These are phyloP conservation scores for Periconia digitata DNA, from an alignment of 2,329 filamentous ascomycete genomes.

Conservation along the genomic window DNA sequence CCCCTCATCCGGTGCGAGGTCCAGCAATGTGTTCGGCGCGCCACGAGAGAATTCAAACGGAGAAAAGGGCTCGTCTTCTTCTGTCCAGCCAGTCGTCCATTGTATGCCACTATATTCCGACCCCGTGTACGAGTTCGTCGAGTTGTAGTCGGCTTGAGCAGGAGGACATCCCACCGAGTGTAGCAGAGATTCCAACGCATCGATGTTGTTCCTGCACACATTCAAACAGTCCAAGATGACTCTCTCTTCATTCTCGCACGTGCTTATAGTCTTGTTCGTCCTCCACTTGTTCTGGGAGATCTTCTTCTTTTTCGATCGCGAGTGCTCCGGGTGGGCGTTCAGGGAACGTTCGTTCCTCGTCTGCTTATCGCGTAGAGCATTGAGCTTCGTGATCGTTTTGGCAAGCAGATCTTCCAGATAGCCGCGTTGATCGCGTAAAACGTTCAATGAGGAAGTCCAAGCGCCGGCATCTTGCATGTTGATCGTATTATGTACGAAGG, in stretches of 20 bases:
- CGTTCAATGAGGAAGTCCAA: conserved; percentile 16
- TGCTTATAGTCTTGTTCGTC: conserved; percentile 34
- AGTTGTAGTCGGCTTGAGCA: conserved; percentile 14
- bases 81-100: conserved; percentile 33
- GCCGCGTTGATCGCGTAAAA: conserved; percentile 22
- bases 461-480: conserved; percentile 7
- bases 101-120: conserved; percentile 24
- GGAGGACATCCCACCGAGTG: conserved; percentile 11
- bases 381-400: conserved; percentile 34
- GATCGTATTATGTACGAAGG: conserved; percentile 10
- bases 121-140: conserved; percentile 16
- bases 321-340: conserved; percentile 12
- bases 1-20: conserved; percentile 23
- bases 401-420: conserved; percentile 32
- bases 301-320: conserved; percentile 32
- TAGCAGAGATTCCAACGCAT: conserved; percentile 22
- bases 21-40: conserved; percentile 5
- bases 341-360: conserved; percentile 26
- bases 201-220: conserved; percentile 35
- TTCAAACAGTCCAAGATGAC: conserved; percentile 34
- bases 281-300: conserved; percentile 29
- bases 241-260: conserved; percentile 33
- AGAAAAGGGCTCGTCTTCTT: conserved; percentile 21
- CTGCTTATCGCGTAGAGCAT: conserved; percentile 35
- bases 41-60: conserved; percentile 22